Conservation (phyloP, 441 rosid genomes). For the Kokia cookei region DNA sequence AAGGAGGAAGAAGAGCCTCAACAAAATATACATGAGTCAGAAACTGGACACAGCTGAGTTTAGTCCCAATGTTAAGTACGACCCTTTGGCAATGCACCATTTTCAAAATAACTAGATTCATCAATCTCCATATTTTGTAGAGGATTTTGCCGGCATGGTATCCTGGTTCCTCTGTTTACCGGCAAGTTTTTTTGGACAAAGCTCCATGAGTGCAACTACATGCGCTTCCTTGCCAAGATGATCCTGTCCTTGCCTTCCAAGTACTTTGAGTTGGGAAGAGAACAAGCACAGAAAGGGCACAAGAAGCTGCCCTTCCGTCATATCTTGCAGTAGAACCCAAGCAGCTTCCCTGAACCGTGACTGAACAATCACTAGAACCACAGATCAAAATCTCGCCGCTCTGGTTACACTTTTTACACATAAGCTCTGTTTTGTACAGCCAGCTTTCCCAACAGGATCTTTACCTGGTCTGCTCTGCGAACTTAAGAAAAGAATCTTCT, state of each 20-base stretch:
- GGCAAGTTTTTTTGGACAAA: slow-evolving; percentile 3
- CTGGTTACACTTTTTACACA: slow-evolving; percentile 48
- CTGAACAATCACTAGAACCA: slow-evolving; percentile 33
- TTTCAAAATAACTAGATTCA: slow-evolving; percentile 8
- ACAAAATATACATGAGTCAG: too few relatives aligned
- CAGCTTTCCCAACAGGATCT: slow-evolving; percentile 16
- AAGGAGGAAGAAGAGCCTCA: too few relatives aligned
- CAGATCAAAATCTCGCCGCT: slow-evolving; percentile 43
- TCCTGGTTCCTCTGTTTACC: neutral
- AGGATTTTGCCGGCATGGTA: neutral
- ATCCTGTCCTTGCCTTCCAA: slow-evolving; percentile 35
- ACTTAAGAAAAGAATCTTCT: slow-evolving; percentile 24
- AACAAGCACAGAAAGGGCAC: slow-evolving; percentile 60
- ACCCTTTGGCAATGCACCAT: neutral
- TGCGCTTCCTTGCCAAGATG: slow-evolving; percentile 32
- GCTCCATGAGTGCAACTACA: slow-evolving; percentile 26
- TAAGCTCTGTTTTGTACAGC: slow-evolving; percentile 31
- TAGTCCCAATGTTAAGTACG: neutral
- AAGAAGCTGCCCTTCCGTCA: slow-evolving; percentile 34
- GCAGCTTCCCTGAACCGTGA: slow-evolving; percentile 47
- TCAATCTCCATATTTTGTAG: neutral
- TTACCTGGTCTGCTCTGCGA: slow-evolving; percentile 20
- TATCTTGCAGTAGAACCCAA: slow-evolving; percentile 32
- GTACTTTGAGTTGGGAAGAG: slow-evolving; percentile 36
- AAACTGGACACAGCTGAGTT: too few relatives aligned